Conservation (phyloP, 352 stramenopile genomes). For the Globisporangium acanthophoron region DNA sequence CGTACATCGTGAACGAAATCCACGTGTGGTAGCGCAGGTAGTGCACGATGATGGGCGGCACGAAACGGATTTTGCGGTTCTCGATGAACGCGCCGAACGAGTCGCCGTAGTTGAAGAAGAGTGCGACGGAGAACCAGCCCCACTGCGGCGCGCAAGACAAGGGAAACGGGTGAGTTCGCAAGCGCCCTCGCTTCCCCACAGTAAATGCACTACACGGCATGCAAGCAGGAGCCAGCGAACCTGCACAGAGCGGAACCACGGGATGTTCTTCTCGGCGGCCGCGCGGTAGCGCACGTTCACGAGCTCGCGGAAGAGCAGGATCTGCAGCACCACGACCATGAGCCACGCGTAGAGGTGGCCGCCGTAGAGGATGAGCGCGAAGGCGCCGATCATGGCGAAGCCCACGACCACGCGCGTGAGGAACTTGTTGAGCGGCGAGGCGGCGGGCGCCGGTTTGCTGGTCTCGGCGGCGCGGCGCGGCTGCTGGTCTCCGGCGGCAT, state of each 20-base stretch:
- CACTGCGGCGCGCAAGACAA: conserved; percentile 55
- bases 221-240: conserved; percentile 4
- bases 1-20: conserved; percentile 94
- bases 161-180: too few species aligned
- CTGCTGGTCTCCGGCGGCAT: conserved; percentile 10
- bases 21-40: conserved; percentile 90
- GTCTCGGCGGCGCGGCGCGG: conserved; percentile 11
- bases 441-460: conserved; percentile 19
- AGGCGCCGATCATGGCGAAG: conserved; percentile 71
- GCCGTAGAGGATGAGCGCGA: conserved; percentile 69
- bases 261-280: conserved; percentile 93
- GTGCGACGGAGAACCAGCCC: conserved; percentile 96
- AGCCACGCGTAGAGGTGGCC: conserved; percentile 79
- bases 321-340: conserved; percentile 84
- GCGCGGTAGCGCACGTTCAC: conserved; percentile 97
- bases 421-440: conserved; percentile 50
- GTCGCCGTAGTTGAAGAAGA: conserved; percentile 95
- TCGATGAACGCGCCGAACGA: conserved; percentile 83
- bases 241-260: conserved; percentile 95
- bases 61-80: conserved; percentile 79
- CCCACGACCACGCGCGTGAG: conserved; percentile 68
- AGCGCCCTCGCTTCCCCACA: neutral
- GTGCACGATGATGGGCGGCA: conserved; percentile 66
- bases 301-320: conserved; percentile 94
- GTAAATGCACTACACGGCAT: neutral